Base-by-base conservation (phyloP, 129 eudicot species). In the Heracleum sosnowskyi region DNA sequence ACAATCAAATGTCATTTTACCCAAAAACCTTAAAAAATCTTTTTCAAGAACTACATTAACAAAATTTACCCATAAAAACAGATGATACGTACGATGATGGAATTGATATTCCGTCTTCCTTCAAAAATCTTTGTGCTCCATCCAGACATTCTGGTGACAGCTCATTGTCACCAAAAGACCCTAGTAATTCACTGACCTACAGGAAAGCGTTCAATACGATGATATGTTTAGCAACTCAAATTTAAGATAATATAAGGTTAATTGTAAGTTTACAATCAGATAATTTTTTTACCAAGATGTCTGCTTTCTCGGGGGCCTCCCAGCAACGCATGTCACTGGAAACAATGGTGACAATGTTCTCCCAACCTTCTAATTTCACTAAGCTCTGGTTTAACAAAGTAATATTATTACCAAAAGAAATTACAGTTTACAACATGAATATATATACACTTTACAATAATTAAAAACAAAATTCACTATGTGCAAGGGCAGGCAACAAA, bases 131-230 rank as follows among this genome's bases (percentile, higher is more conserved):
- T 85, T 90, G 92, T 77, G 98, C 98, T 75, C 98, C 97, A 84
- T 95, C 98, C 83, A 95, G 96, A 84, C 98, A 91, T 84, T 95
- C 98, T 20, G 98, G 97, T 40, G 97, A 95, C 69, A 95, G 94
- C 88, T 91, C 94, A 85, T 95, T 95, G 88, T 95, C 97, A 75
- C 97, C 98, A 84, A 95, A 95, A 74, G 98, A 95, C 24, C 98
- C 98, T 69, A 95, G 92, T 86, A 95, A 86, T 79, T 95, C 98
- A 81, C 98, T 91, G 77, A 95, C 97, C 98, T 95, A 82, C 33
- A 87, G 60, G 57, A 31, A 73, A 39, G 75, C 37, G 41, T 29
- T 47, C 12, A 22, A 74, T 49, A 0, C 20, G 22, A 40, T 26
- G 22, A 66, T 5, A 22, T 36, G 36, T 42, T 73, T 26, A 42